These are phyloP conservation scores for Pulveroboletus frians DNA, from an alignment of 768 basidiomycete genomes.

Conservation along the genomic window DNA sequence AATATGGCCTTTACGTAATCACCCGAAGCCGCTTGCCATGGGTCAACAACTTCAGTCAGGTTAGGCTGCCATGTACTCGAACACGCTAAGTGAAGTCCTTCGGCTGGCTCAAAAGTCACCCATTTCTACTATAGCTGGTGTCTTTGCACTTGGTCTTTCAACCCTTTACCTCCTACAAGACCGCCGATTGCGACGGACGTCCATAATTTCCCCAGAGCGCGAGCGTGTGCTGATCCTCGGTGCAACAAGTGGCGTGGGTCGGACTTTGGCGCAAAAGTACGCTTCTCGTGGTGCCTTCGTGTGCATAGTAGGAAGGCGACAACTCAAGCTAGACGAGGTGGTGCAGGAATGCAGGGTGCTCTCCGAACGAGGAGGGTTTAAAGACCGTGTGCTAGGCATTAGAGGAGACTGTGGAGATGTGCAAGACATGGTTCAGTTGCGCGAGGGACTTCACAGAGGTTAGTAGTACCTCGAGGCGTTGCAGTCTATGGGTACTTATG, in stretches of 20 bases:
- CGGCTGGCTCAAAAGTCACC: conserved; percentile 3
- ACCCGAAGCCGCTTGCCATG: background rate
- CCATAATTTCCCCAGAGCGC: conserved; percentile 34
- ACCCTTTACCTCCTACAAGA: conserved; percentile 16
- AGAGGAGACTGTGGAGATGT: conserved; percentile 59
- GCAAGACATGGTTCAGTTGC: conserved; percentile 61
- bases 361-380: conserved; percentile 14
- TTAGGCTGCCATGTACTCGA: conserved; percentile 3
- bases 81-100: conserved; percentile 4
- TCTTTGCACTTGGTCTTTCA: conserved; percentile 13
- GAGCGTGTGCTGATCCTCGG: conserved; percentile 83
- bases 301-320: conserved; percentile 69
- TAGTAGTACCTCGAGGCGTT: background rate
- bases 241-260: conserved; percentile 80
- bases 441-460: conserved; percentile 54
- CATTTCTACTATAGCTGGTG: conserved; percentile 5
- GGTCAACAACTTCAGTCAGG: too few species aligned
- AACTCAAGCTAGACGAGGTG: conserved; percentile 51
- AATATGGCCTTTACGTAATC: conserved; percentile 14
- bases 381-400: conserved; percentile 42
- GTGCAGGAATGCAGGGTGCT: conserved; percentile 49
- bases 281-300: conserved; percentile 69
- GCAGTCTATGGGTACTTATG: background rate
- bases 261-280: conserved; percentile 63
- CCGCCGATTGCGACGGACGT: conserved; percentile 25